Base-by-base conservation (phyloP, 768 basidiomycete genomes). In the Kwoniella dejecticola region DNA sequence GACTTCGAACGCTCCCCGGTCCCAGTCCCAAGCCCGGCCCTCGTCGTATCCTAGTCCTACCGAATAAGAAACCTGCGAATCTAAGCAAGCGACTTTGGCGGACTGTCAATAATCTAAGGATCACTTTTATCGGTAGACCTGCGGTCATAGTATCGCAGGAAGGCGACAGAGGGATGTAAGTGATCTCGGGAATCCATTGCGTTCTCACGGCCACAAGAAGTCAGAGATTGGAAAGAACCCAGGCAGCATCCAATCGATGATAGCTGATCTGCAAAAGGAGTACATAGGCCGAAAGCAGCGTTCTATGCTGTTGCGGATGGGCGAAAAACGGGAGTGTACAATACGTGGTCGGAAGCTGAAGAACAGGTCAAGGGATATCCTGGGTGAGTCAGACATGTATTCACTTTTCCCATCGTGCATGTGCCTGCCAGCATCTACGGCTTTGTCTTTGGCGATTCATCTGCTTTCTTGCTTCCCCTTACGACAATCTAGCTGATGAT, bases 261-360 rank as follows among this genome's bases (percentile, higher is more conserved):
- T 36, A 36, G 33, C 33, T 36, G 33, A 42, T 11, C 19, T 7
- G 19, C 38, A 26, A 17, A 13, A 19, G 4, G 8, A 11, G 11
- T 17, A 29, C 6, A 19, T 27, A 75, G 74, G 74, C 69, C 76
- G 15, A 85, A 84, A 72, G 79, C 66, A n/a, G 81, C 75, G 3
- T 90, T 83, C 75, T 92, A 91, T 74, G 88, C 89, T 24, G 90
- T 95, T 7, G 82, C 80, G 33, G 81, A 77, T n/a, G 91, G 91
- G 10, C 79, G 81, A 33, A 64, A 70, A 11, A 82, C 86, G 0
- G 91, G 91, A 0, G 80, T 93, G 3, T 93, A 87, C 74, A 60
- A 63, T 1, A 83, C 85, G 26, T 95, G 92, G 91, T 80, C 79
- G 5, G 90, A 93, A 15, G 88, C 88, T 66, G 81, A 87, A 70